A percentile compares a stretch with the other conserved stretches of the same genome.
These are phyloP conservation scores for Taphrina deformans DNA, from an alignment of 1,139 yeast species.

Conservation along the genomic window DNA sequence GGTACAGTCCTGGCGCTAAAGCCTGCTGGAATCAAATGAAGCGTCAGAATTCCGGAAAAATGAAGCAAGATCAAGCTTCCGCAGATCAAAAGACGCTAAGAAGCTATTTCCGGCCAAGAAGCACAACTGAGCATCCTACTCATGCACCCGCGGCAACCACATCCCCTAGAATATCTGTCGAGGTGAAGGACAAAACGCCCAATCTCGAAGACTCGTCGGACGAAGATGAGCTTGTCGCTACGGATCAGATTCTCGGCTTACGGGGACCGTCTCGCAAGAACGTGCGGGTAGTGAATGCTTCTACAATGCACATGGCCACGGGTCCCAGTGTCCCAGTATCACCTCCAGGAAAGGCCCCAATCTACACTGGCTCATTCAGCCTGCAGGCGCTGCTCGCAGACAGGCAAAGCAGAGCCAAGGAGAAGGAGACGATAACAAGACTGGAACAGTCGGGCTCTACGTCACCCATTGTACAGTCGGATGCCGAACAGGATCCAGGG, in stretches of 20 bases:
- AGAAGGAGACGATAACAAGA: not conserved
- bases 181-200: too few species aligned
- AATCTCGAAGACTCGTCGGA: not conserved
- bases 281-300: not conserved
- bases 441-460: not conserved
- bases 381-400: constrained; percentile 7
- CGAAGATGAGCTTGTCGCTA: constrained; percentile 14
- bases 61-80: not conserved
- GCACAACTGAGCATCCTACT: not conserved
- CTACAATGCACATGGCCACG: not conserved
- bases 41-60: not conserved
- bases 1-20: too few species aligned
- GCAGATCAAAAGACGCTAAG: not conserved
- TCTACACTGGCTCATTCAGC: not conserved
- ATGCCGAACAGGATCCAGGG: not conserved
- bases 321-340: not conserved
- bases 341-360: constrained; percentile 1
- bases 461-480: not conserved
- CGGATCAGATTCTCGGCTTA: not conserved
- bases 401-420: not conserved
- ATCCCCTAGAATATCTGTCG: not conserved
- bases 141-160: not conserved
- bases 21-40: too few species aligned
- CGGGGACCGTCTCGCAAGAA: not conserved
- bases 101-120: not conserved